Base-by-base conservation (phyloP, 1,139 yeast species). In the Yamadazyma diddensiae region DNA sequence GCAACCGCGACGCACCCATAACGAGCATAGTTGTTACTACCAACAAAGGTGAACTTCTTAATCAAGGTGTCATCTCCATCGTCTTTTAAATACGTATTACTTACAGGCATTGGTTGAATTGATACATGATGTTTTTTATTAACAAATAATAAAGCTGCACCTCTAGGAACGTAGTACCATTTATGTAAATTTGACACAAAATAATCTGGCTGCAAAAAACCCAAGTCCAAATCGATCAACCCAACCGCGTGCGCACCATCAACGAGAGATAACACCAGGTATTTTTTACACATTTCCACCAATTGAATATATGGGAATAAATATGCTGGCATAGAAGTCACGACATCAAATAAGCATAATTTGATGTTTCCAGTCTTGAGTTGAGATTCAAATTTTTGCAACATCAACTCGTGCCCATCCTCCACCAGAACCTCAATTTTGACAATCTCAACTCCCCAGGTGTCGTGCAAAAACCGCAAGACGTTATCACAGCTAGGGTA, bases 221-320 rank as follows among this genome's bases (percentile, higher is more conserved):
- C 46, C 31, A 81, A 49, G 36, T 74, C 64, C 15, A 80, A 43
- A 8, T 52, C 49, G 8, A 77, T 47, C 33, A 77, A 56, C 0
- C 92, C 92, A 23, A 76, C 63, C 1, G 78, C 73, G 50, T 83
- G 92, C 3, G 92, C 88, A 9, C 82, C 92, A 50, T 83, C 94
- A 20, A 83, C 67, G 26, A 79, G 55, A 3, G 86, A 75, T 28
- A 79, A 45, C 5, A 76, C 73, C 7, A 57, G 55, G 37, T 74
- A 57, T 31, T 72, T 51, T 11, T 58, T 55, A 45, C 86, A 77
- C 29, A 75, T 52, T n/a, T 53, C 42, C 3, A 68, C 62, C 35
- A 82, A 45, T 36, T 62, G 50, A 38, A 69, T 69, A 53, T 68
- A 81, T 0, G 94, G 92, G 24, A 80, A 50, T 16, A 60, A 50